phyloP scores from a whole-genome alignment of 768 basidiomycete genomes.

The Psilocybe tampanensis region DNA sequence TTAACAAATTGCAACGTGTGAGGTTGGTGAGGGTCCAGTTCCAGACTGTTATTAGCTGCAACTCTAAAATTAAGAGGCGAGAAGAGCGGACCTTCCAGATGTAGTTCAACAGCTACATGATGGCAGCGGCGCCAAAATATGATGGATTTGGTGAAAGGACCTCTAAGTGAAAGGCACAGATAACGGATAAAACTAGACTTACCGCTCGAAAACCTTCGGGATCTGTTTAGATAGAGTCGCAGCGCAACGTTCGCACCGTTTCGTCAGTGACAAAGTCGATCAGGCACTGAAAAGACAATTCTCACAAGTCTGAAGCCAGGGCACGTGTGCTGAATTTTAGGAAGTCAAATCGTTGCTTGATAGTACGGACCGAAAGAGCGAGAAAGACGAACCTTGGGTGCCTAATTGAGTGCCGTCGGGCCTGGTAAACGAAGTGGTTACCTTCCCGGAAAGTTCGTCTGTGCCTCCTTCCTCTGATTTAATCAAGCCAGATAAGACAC shows the following conservation, averaged over 20 bases:
- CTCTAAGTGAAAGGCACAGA: background rate
- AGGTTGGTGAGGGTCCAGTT: too few relatives aligned
- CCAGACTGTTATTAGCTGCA: too few relatives aligned
- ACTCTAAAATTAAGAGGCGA: too few relatives aligned
- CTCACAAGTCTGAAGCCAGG: slow-evolving; percentile 56
- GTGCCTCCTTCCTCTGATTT: slow-evolving; percentile 52
- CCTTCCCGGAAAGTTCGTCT: slow-evolving; percentile 58
- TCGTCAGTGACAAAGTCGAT: background rate
- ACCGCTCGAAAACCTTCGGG: slow-evolving; percentile 62
- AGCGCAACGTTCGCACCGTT: background rate
- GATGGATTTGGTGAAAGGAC: background rate
- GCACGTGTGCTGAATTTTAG: slow-evolving; percentile 48
- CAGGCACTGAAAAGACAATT: background rate
- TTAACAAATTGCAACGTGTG: too few relatives aligned
- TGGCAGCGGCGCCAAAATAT: background rate
- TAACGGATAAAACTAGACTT: slow-evolving; percentile 15
- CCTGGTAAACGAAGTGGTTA: slow-evolving; percentile 53
- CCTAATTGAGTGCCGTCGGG: slow-evolving; percentile 62
- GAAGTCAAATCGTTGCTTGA: background rate
- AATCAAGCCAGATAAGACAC: background rate
- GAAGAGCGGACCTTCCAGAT: slow-evolving; percentile 53
- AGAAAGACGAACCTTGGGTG: slow-evolving; percentile 46
- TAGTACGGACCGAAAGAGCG: background rate
- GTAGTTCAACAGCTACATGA: slow-evolving; percentile 58
- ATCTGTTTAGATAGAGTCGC: too few relatives aligned